A percentile compares a stretch with the other conserved stretches of the same genome.
Evolutionary conservation across 108 stramenopile species (phyloP).

Genomic region (Cyclotella choctawhatcheeana): DNA sequence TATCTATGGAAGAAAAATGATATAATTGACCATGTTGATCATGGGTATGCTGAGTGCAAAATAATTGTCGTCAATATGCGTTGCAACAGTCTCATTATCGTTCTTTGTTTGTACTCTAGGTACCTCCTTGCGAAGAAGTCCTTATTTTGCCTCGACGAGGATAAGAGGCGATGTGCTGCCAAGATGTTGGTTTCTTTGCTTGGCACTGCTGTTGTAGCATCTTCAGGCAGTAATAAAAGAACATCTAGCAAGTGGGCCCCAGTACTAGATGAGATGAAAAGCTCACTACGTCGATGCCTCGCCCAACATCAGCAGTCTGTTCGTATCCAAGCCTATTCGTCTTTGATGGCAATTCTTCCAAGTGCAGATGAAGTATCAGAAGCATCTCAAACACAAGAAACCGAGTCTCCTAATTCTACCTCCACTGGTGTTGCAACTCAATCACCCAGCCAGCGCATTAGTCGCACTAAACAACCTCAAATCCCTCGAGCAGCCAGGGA

Average conservation of each 20-base stretch:
- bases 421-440: conserved; percentile 1
- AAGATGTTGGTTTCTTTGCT: conserved; percentile 39
- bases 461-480: conserved; percentile 1
- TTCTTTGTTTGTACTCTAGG: no score
- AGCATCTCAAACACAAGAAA: conserved; percentile 29
- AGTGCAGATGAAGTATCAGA: neutral
- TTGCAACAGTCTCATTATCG: no score
- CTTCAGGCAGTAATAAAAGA: conserved; percentile 12
- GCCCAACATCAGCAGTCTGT: conserved; percentile 50
- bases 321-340: conserved; percentile 45
- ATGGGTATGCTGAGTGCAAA: no score
- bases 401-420: conserved; percentile 24
- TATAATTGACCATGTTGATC: conserved; percentile 51
- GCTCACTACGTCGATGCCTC: conserved; percentile 48
- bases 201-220: conserved; percentile 37
- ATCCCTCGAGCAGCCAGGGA: conserved; percentile 26
- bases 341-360: conserved; percentile 39
- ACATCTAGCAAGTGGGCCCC: conserved; percentile 9
- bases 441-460: neutral
- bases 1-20: conserved; percentile 46
- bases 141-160: conserved; percentile 48
- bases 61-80: no score
- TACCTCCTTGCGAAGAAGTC: conserved; percentile 56
- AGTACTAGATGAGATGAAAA: conserved; percentile 41
- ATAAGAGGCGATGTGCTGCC: conserved; percentile 46